Evolutionary conservation across 2,329 filamentous ascomycete genomes (phyloP).

Genomic region (Conoideocrella luteorostrata): DNA sequence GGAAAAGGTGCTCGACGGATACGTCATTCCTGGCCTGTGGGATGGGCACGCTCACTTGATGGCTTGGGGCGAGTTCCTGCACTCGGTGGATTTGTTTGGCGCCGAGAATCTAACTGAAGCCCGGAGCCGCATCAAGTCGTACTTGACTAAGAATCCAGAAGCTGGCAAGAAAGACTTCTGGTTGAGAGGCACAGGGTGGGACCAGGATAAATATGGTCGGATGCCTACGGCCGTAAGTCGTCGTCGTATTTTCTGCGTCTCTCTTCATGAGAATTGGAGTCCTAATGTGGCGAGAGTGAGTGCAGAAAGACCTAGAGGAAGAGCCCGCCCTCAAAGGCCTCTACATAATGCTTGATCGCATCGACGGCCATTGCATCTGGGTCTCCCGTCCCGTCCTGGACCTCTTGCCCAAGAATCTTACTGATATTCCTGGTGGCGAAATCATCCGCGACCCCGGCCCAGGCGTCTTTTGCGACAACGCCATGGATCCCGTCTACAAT

Average conservation of each 20-base stretch:
- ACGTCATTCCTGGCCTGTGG: constrained; percentile 62
- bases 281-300: no score
- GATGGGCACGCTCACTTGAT: constrained; percentile 65
- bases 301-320: constrained; percentile 46
- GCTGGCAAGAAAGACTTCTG: constrained; percentile 51
- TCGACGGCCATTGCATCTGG: constrained; percentile 66
- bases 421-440: constrained; percentile 56
- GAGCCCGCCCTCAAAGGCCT: constrained; percentile 45
- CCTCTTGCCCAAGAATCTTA: constrained; percentile 47
- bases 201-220: constrained; percentile 57
- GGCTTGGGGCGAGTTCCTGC: constrained; percentile 60
- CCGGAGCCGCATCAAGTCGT: constrained; percentile 42
- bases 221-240: constrained; percentile 58
- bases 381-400: constrained; percentile 58
- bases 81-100: constrained; percentile 60
- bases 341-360: constrained; percentile 63
- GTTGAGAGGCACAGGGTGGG: constrained; percentile 65
- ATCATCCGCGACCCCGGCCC: constrained; percentile 53
- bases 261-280: no score
- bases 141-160: constrained; percentile 42
- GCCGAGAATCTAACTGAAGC: constrained; percentile 49
- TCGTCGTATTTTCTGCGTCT: background rate
- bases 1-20: constrained; percentile 27
- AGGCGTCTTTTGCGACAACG: constrained; percentile 69
- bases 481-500: constrained; percentile 55